Base-by-base conservation (phyloP, 2,329 filamentous ascomycete genomes). In the Colletotrichum neosansevieriae region DNA sequence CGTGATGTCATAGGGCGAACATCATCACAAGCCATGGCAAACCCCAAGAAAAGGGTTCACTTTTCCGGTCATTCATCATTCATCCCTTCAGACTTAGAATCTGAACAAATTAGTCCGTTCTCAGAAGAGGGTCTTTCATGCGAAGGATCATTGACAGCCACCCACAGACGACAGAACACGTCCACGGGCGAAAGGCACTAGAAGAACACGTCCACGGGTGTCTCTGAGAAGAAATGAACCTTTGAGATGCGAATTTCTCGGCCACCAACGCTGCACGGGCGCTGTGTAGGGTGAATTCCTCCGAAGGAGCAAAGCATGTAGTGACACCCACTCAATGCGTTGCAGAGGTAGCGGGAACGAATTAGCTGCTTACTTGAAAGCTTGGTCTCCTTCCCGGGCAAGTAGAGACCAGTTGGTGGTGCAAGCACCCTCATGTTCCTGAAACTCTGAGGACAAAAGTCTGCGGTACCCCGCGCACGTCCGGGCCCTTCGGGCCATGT, bases 401-500 rank as follows among this genome's bases (percentile, higher is more conserved):
- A 6, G n/a, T 3, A 36, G 10, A 17, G 13, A 17, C 32, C 61
- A 54, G 54, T 65, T 65, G 13, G 40, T 17, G 17, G 17, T 42
- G 6, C 15, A 4, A 17, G n/a, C 7, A 36, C 12, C 17, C 38
- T 10, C 45, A 51, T 42, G n/a, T 36, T 59, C 40, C 49, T 66
- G 56, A 65, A 69, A 69, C 66, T 54, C n/a, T 65, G 15, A 19
- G 34, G 17, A 12, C 32, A 34, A 58, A 65, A 69, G 49, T 59
- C 54, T 59, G 29, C 29, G 42, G 40, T 49, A 60, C 54, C 54
- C 61, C 66, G 61, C 65, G 61, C 61, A 56, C 17, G 61, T 50
- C 58, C 61, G 61, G 21, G 24, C 34, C 9, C 13, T 49, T 58
- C 15, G n/a, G 44, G 38, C 49, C 24, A 15, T 45, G 19, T 49